A percentile compares a stretch with the other conserved stretches of the same genome.
Evolutionary conservation across 305 asterid species (phyloP).

Genomic region (Solanum hybrid): DNA sequence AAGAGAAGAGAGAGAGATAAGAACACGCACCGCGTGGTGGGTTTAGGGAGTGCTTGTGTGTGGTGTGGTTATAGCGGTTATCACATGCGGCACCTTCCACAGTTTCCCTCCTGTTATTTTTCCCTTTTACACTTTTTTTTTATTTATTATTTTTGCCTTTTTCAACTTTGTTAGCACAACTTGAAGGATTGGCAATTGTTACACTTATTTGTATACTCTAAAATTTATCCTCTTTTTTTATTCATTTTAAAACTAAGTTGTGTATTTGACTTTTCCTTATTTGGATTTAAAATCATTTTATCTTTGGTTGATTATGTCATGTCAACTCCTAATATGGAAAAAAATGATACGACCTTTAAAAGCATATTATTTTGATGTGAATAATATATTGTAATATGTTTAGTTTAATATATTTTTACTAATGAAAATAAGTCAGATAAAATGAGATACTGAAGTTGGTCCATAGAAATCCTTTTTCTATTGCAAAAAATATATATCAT

Average conservation of each 20-base stretch:
- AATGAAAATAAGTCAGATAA: not conserved
- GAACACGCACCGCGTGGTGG: constrained; percentile 4
- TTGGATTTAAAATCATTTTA: not conserved
- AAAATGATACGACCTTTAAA: not conserved
- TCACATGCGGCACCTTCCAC: constrained; percentile 3
- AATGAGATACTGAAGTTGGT: not conserved
- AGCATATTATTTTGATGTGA: not conserved
- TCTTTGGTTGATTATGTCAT: not conserved
- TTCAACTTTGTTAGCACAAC: not conserved
- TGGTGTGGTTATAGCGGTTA: constrained; percentile 7
- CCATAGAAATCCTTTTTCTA: not conserved
- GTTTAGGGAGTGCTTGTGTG: not conserved
- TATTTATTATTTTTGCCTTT: not conserved
- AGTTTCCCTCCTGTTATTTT: not conserved
- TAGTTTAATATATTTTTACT: too few species aligned
- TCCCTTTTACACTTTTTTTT: not conserved
- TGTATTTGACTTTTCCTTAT: not conserved
- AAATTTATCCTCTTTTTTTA: too few species aligned
- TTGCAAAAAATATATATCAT: not conserved
- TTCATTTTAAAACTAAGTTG: not conserved
- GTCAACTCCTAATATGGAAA: not conserved
- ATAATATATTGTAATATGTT: not conserved
- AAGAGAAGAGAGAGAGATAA: not conserved
- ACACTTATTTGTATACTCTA: not conserved
- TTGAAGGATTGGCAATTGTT: not conserved